Conservation (phyloP, 2,329 filamentous ascomycete genomes). For the Ophiobolus disseminans region DNA sequence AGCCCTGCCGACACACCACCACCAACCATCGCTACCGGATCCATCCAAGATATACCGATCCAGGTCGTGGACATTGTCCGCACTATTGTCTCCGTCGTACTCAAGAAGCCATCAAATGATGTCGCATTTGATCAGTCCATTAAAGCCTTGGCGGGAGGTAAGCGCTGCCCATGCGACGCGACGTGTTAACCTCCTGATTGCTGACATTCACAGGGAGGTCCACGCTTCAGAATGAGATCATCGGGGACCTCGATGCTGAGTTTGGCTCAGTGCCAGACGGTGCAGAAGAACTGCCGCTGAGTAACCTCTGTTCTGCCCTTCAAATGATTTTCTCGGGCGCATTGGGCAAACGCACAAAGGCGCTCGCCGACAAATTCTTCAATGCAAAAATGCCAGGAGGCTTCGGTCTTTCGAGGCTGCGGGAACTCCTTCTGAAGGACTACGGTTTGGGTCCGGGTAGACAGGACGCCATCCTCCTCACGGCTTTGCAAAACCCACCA, state of each 20-base stretch:
- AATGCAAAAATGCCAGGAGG: constrained; percentile 19
- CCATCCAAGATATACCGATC: constrained; percentile 20
- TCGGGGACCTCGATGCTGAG: constrained; percentile 52
- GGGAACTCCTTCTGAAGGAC: constrained; percentile 12
- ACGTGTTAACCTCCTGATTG: neutral
- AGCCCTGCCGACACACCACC: constrained; percentile 3
- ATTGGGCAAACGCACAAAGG: constrained; percentile 37
- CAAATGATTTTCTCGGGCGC: constrained; percentile 39
- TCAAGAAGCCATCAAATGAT: constrained; percentile 37
- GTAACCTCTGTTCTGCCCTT: constrained; percentile 39
- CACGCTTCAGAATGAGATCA: constrained; percentile 55
- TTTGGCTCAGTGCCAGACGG: constrained; percentile 52
- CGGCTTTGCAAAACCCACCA: constrained; percentile 12
- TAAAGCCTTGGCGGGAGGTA: constrained; percentile 41
- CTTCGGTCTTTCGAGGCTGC: constrained; percentile 11
- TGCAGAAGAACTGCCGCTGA: constrained; percentile 49
- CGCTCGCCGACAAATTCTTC: constrained; percentile 17
- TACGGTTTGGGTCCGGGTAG: constrained; percentile 16
- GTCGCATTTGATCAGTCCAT: constrained; percentile 39
- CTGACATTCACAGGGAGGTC: constrained; percentile 40
- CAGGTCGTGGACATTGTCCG: constrained; percentile 29
- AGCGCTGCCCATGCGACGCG: neutral
- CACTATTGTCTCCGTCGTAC: constrained; percentile 38
- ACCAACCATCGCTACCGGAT: neutral
- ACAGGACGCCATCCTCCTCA: constrained; percentile 21